A percentile compares a stretch with the other conserved stretches of the same genome.
Evolutionary conservation across 1,284 basidiomycete genomes (phyloP).

Genomic region (Clitocybe nebularis): DNA sequence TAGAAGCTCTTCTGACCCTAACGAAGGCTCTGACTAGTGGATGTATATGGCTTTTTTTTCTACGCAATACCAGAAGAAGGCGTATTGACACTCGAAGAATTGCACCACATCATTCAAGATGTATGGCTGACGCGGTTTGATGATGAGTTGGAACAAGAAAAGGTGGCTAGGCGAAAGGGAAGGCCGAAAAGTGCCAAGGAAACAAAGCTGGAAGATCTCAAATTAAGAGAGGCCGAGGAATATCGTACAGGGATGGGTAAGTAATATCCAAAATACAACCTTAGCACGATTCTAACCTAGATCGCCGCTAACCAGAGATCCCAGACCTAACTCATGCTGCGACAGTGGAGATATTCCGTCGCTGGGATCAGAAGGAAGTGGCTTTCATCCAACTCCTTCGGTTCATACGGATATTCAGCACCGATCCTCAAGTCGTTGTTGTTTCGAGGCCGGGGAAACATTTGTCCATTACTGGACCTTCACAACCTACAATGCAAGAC

Average conservation of each 20-base stretch:
- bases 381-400: conserved; percentile 75
- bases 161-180: conserved; percentile 64
- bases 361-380: conserved; percentile 74
- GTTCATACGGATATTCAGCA: conserved; percentile 69
- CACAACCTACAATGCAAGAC: neutral
- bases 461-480: conserved; percentile 26
- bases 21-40: conserved; percentile 40
- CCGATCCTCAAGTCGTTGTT: conserved; percentile 40
- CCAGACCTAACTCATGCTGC: conserved; percentile 74
- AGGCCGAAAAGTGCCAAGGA: conserved; percentile 75
- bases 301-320: conserved; percentile 55
- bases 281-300: conserved; percentile 7
- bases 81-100: conserved; percentile 58
- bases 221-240: conserved; percentile 62
- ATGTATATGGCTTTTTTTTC: conserved; percentile 79
- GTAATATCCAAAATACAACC: conserved; percentile 20
- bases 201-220: conserved; percentile 68
- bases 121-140: conserved; percentile 78
- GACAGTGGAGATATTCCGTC: conserved; percentile 71
- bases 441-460: conserved; percentile 62
- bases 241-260: conserved; percentile 84
- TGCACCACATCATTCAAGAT: conserved; percentile 66
- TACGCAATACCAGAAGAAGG: conserved; percentile 66
- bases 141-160: conserved; percentile 61
- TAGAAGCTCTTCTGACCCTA: conserved; percentile 4